A percentile compares a stretch with the other conserved stretches of the same genome.
Conservation (phyloP, 768 basidiomycete species). For the Tricholomella constricta region DNA sequence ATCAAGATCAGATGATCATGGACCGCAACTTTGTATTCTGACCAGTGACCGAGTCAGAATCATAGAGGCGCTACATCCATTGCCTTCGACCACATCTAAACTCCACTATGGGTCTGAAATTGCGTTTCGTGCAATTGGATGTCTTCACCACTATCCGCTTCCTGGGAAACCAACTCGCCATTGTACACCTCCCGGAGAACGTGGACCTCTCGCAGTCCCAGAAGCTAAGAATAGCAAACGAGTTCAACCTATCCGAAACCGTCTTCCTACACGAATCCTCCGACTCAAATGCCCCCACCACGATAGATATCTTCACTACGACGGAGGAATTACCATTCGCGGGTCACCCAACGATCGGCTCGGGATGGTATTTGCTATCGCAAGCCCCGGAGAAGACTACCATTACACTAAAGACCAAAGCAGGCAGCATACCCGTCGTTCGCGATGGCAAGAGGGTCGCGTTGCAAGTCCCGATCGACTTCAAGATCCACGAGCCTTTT, state of each 20-base stretch:
- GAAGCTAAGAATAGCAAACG: conserved; percentile 46
- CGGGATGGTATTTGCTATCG: conserved; percentile 43
- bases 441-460: conserved; percentile 30
- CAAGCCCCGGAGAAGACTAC: conserved; percentile 16
- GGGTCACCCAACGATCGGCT: conserved; percentile 46
- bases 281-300: conserved; percentile 22
- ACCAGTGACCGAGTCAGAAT: not conserved
- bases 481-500: conserved; percentile 38
- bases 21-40: not conserved
- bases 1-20: not conserved
- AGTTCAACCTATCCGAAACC: conserved; percentile 53
- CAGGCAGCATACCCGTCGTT: conserved; percentile 41
- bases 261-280: conserved; percentile 42
- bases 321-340: conserved; percentile 45
- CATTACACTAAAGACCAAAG: conserved; percentile 40
- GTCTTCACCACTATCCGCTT: conserved; percentile 45
- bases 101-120: conserved; percentile 15
- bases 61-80: not conserved
- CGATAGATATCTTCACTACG: conserved; percentile 45
- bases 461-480: conserved; percentile 42
- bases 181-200: conserved; percentile 38
- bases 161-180: conserved; percentile 46
- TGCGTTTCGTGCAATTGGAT: conserved; percentile 37
- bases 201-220: conserved; percentile 33
- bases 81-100: not conserved